Evolutionary conservation across 257 asterid genomes (phyloP), one percentile per base, ranked within the genome.

Genomic region (Parsonsia alboflavescens): DNA sequence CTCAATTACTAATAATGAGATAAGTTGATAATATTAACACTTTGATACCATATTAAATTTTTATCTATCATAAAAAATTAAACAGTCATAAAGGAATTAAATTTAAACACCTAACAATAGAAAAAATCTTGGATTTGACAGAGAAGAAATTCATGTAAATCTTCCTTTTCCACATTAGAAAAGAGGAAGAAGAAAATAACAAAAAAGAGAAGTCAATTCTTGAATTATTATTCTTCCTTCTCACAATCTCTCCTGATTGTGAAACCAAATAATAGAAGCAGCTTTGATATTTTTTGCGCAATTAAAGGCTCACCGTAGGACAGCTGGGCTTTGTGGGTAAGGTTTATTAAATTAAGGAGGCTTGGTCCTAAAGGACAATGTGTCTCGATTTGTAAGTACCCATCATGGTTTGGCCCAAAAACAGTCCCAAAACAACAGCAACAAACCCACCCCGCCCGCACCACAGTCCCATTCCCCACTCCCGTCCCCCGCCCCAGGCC

Each of bases 271-370:
- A 21, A 45, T 71, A 26, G 39, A 36, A 42, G 42, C 5, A 77
- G 49, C 12, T 22, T 54, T 44, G 73, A 65, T 63, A 56, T 56
- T 41, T 56, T 41, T 21, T 54, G 16, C 26, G 69, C 73, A 78
- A 21, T 78, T 45, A 79, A 33, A 74, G 68, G 58, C 26, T 36
- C 30, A 41, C 59, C 26, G 52, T 80, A 70, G 64, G 46, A 80
- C 84, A 76, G 79, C 61, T 73, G 79, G 79, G 79, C 76, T 76
- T 50, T 73, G 36, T 76, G 16, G 65, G 28, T 68, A 64, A 19
- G 59, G 44, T 68, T 30, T 71, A 71, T 54, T 75, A 42, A 56
- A 50, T 30, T 11, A 46, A 45, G 8, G 10, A 62, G 79, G 74
- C 74, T 54, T 68, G 77, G 75, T 70, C 79, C 73, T 44, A 77